These are phyloP conservation scores for Fusarium xyrophilum DNA, from an alignment of 2,329 filamentous ascomycete species.

Conservation along the genomic window DNA sequence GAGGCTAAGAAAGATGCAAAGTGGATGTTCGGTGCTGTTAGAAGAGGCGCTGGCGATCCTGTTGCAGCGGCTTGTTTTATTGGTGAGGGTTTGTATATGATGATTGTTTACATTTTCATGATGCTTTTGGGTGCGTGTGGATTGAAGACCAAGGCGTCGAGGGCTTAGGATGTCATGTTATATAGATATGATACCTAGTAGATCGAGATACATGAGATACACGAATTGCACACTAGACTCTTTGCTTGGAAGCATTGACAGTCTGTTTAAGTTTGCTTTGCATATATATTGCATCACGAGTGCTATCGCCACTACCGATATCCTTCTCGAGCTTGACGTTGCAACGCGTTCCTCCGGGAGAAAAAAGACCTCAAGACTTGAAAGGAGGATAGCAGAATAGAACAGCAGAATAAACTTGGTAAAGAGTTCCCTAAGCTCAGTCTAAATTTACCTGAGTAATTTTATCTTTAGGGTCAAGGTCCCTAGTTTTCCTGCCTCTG, in stretches of 20 bases:
- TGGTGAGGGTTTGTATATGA: conserved; percentile 11
- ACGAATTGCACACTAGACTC: background rate
- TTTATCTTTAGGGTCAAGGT: background rate
- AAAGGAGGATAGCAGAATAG: too few relatives aligned
- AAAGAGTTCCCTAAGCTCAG: background rate
- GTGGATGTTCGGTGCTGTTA: conserved; percentile 28
- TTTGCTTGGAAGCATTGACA: background rate
- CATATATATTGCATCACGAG: too few relatives aligned
- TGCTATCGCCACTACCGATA: too few relatives aligned
- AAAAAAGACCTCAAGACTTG: background rate
- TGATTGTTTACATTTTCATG: conserved; percentile 15
- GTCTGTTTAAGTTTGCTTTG: too few relatives aligned
- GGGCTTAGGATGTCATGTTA: background rate
- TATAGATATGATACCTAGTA: background rate
- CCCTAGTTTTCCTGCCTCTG: background rate
- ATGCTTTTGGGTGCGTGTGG: conserved; percentile 9
- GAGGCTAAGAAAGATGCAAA: conserved; percentile 29
- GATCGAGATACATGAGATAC: background rate
- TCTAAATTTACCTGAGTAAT: accelerated
- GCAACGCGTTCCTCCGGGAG: background rate
- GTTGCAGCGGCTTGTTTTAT: conserved; percentile 17
- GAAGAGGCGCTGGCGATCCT: conserved; percentile 27
- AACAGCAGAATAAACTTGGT: too few relatives aligned
- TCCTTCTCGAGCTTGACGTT: accelerated
- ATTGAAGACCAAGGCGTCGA: background rate